These are phyloP conservation scores for Penicillium expansum DNA, from an alignment of 2,329 filamentous ascomycete species.

Conservation along the genomic window DNA sequence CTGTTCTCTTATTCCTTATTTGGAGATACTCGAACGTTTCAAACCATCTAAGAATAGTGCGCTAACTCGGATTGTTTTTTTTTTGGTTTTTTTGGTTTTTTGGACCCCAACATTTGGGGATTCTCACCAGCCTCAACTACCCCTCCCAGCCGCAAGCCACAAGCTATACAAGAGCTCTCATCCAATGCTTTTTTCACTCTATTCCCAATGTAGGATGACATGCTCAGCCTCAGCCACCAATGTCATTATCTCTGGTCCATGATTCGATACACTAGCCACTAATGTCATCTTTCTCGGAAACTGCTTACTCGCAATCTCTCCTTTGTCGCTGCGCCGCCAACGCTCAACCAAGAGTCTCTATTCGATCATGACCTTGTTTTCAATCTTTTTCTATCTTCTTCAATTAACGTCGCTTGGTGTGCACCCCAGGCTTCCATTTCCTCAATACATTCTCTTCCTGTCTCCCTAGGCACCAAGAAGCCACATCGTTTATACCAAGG, in stretches of 20 bases:
- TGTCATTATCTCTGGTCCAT: not conserved
- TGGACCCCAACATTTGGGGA: not conserved
- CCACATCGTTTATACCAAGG: not conserved
- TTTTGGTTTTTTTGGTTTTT: conserved; percentile 7
- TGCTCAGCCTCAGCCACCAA: conserved; percentile 19
- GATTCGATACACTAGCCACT: conserved; percentile 22
- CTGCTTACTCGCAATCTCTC: not conserved
- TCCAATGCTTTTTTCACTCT: not conserved
- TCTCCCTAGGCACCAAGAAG: conserved; percentile 8
- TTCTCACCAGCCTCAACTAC: not conserved
- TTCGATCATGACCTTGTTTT: not conserved
- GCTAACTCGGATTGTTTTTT: not conserved
- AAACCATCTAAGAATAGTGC: conserved; percentile 5
- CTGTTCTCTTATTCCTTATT: conserved; percentile 8
- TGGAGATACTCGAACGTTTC: conserved; percentile 1
- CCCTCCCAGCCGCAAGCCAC: conserved; percentile 19
- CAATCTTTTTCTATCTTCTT: not conserved
- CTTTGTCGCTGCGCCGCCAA: not conserved
- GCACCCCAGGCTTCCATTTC: not conserved
- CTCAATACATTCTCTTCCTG: not conserved
- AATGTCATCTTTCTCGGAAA: not conserved
- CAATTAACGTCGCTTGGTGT: conserved; percentile 2
- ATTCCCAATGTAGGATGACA: not conserved
- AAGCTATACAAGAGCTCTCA: not conserved
- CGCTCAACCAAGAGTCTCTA: not conserved